These are phyloP conservation scores for Xylaria grammica DNA, from an alignment of 495 filamentous ascomycete species.

Conservation along the genomic window DNA sequence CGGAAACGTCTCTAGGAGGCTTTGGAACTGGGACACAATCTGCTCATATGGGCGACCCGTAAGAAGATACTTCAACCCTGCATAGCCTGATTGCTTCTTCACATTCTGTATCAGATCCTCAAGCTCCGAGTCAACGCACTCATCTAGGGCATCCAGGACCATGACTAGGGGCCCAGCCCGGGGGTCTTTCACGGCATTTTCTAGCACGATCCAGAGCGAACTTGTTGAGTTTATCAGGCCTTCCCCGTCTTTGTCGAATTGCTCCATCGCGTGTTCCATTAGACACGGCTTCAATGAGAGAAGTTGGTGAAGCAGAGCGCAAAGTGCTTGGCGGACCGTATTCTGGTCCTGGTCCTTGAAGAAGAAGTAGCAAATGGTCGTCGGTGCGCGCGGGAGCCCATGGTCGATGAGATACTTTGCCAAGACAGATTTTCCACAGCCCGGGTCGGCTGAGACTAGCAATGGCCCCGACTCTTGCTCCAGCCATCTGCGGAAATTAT, in stretches of 20 bases:
- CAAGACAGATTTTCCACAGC: constrained; percentile 62
- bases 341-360: constrained; percentile 61
- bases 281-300: constrained; percentile 40
- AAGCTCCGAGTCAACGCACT: constrained; percentile 33
- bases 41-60: constrained; percentile 55
- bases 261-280: constrained; percentile 36
- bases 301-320: constrained; percentile 55
- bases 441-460: constrained; percentile 60
- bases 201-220: constrained; percentile 51
- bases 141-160: constrained; percentile 56
- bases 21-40: constrained; percentile 42
- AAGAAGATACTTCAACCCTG: constrained; percentile 51
- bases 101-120: constrained; percentile 18
- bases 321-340: constrained; percentile 44
- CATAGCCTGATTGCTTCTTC: background rate
- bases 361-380: constrained; percentile 59
- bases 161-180: constrained; percentile 53
- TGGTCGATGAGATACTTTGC: constrained; percentile 51
- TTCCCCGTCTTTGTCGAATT: constrained; percentile 30
- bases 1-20: constrained; percentile 29
- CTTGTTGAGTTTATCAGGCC: constrained; percentile 39
- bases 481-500: constrained; percentile 42
- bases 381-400: constrained; percentile 24
- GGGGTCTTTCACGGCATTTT: constrained; percentile 35
- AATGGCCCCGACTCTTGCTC: constrained; percentile 36